Conservation (phyloP, 2,329 filamentous ascomycete genomes). For the Pseudonectria foliicola region DNA sequence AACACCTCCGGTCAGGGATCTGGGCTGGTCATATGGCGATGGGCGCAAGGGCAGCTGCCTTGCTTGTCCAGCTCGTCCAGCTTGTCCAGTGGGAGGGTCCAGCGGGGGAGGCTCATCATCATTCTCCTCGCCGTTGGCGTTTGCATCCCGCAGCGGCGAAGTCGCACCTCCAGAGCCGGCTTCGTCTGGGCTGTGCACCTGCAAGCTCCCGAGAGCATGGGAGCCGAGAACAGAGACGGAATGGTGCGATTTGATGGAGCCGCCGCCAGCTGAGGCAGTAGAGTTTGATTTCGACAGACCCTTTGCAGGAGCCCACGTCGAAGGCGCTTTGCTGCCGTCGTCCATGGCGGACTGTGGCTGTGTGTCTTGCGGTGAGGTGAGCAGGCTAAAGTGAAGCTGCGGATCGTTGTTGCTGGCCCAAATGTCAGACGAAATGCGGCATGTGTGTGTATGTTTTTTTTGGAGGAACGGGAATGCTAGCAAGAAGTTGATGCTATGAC, state of each 20-base stretch:
- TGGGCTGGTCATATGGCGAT: conserved; percentile 2
- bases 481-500: too few species aligned
- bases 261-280: conserved; percentile 13
- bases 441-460: too few species aligned
- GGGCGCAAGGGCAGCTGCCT: conserved; percentile 1
- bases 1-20: conserved; percentile 3
- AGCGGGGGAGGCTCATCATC: conserved; percentile 24
- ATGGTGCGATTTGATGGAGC: conserved; percentile 28
- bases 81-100: conserved; percentile 15
- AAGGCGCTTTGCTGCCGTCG: conserved; percentile 8
- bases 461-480: too few species aligned
- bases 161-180: neutral
- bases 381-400: too few species aligned
- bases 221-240: conserved; percentile 33
- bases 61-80: conserved; percentile 1
- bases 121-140: conserved; percentile 7
- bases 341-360: conserved; percentile 15
- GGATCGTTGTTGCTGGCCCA: too few species aligned
- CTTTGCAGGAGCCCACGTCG: conserved; percentile 3
- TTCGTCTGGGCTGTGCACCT: conserved; percentile 27
- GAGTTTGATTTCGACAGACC: conserved; percentile 32
- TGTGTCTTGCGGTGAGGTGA: neutral
- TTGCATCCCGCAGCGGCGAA: neutral
- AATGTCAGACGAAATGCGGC: too few species aligned
- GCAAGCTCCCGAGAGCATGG: conserved; percentile 36